Conservation (phyloP, 2,329 filamentous ascomycete genomes). For the Grosmannia penicillata region DNA sequence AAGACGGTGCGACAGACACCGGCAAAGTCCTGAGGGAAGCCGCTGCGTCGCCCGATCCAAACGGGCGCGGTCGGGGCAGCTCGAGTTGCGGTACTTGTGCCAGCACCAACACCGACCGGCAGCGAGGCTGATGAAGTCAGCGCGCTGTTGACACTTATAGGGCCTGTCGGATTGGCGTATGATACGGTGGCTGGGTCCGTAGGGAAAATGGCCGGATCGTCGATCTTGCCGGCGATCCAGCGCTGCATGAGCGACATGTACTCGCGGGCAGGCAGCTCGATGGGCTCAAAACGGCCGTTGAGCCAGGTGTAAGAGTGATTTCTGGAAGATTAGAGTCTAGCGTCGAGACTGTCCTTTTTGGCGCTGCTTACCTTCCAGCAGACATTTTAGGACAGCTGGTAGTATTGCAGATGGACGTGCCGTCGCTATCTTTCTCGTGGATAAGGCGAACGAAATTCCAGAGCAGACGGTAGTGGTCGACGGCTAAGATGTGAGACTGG, state of each 20-base stretch:
- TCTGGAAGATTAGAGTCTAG: conserved; percentile 19
- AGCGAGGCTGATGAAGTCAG: not conserved
- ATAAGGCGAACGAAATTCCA: conserved; percentile 82
- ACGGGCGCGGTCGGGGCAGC: no score
- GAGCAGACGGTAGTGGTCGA: conserved; percentile 81
- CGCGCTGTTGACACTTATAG: not conserved
- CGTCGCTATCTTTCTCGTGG: conserved; percentile 70
- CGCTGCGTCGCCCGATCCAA: conserved; percentile 84
- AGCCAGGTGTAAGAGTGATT: conserved; percentile 96
- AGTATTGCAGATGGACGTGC: conserved; percentile 68
- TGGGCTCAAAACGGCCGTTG: conserved; percentile 71
- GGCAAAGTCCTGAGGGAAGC: conserved; percentile 82
- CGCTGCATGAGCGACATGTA: conserved; percentile 95
- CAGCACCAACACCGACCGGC: not conserved
- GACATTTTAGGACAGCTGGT: conserved; percentile 83
- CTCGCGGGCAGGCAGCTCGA: conserved; percentile 81
- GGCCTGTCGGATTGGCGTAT: conserved; percentile 37
- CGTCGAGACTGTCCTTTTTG: not conserved
- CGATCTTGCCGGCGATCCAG: conserved; percentile 93
- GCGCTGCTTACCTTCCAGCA: conserved; percentile 65
- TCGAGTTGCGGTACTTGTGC: no score
- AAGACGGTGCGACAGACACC: conserved; percentile 88
- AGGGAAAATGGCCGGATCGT: conserved; percentile 79
- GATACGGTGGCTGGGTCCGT: conserved; percentile 64
- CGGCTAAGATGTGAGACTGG: no score